phyloP scores from a whole-genome alignment of 805 yeast species.

The Saccharomycopsis javanensis region DNA sequence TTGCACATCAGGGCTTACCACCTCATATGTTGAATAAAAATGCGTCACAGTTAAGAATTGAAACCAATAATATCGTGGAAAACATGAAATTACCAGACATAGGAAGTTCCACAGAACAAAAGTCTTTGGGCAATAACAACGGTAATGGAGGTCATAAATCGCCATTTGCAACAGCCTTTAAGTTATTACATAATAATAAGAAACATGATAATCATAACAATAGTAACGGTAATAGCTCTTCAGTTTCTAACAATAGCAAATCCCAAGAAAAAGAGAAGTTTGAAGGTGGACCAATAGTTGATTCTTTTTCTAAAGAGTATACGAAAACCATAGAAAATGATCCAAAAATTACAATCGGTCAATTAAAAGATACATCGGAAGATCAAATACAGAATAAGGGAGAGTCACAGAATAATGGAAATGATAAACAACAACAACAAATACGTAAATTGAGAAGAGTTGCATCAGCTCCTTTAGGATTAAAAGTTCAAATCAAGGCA shows the following conservation, averaged over 20 bases:
- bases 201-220: constrained; percentile 7
- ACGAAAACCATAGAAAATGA: neutral
- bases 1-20: constrained; percentile 50
- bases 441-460: constrained; percentile 47
- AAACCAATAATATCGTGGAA: constrained; percentile 16
- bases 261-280: neutral
- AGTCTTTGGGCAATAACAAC: neutral
- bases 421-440: constrained; percentile 13
- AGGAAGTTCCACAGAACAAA: constrained; percentile 2
- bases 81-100: neutral
- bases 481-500: constrained; percentile 24
- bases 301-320: neutral
- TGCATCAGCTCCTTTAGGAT: constrained; percentile 73
- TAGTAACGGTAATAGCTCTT: neutral
- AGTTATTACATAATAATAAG: constrained; percentile 18
- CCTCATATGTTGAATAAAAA: constrained; percentile 33
- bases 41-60: constrained; percentile 18
- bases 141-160: constrained; percentile 23
- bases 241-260: neutral
- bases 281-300: neutral
- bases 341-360: neutral
- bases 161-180: constrained; percentile 26
- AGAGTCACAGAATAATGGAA: neutral
- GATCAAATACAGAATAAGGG: constrained; percentile 20
- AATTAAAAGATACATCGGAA: neutral